Conservation (phyloP, 129 eudicot genomes). For the Pittosporum tobira region DNA sequence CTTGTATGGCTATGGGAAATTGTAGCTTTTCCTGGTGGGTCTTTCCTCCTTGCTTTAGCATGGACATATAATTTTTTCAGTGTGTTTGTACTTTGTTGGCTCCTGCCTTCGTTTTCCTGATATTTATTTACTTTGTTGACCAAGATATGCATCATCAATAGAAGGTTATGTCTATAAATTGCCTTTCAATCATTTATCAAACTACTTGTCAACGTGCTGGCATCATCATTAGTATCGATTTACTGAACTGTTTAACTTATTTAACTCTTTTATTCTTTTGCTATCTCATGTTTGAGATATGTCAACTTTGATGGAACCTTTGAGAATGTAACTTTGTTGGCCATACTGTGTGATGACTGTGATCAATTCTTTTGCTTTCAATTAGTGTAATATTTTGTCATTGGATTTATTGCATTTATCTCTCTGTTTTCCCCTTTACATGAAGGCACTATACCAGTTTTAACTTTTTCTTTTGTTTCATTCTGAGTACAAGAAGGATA, state of each 20-base stretch:
- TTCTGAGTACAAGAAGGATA: no score
- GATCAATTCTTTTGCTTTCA: neutral
- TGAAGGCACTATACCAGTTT: no score
- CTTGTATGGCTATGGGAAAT: no score
- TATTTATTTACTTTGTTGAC: neutral
- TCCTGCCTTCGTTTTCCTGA: neutral
- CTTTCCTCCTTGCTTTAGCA: neutral
- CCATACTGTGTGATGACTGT: neutral
- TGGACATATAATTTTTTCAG: neutral
- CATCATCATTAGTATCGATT: neutral
- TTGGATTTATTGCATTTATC: no score
- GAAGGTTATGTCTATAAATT: neutral
- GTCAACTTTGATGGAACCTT: neutral
- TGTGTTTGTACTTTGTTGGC: neutral
- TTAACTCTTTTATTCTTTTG: neutral
- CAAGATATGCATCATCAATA: neutral
- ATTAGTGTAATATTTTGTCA: neutral
- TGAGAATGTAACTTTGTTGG: neutral
- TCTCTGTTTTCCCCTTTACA: neutral
- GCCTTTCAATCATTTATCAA: neutral
- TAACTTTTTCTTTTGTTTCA: no score
- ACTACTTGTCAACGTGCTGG: slow-evolving; percentile 3
- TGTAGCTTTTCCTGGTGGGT: no score
- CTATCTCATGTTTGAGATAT: neutral
- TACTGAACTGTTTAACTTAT: neutral